A percentile compares a stretch with the other conserved stretches of the same genome.
Conservation (phyloP, 2,329 filamentous ascomycete genomes). For the Ceratocystis papillata region DNA sequence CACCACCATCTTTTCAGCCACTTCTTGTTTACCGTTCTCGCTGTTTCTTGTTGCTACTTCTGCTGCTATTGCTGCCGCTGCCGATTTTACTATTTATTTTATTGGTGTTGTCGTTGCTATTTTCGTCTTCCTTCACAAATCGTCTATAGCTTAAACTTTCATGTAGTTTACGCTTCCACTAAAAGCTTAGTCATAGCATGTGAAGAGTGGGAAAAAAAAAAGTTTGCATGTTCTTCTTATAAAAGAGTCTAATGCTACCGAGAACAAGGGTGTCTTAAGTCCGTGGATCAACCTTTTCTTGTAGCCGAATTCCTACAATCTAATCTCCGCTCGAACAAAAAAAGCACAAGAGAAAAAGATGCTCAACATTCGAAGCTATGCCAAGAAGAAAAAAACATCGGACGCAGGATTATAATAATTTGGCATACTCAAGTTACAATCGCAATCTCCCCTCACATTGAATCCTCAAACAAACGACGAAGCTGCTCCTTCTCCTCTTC, state of each 20-base stretch:
- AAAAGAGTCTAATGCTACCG: not conserved
- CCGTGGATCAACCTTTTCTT: not conserved
- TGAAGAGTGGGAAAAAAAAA: not conserved
- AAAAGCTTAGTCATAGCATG: not conserved
- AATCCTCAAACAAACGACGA: conserved; percentile 53
- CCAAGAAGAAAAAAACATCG: not conserved
- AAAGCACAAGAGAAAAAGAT: no score
- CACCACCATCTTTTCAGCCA: no score
- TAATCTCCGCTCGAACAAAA: no score
- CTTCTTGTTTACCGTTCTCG: no score
- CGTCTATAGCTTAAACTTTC: not conserved
- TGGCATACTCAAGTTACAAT: no score
- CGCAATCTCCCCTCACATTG: conserved; percentile 1
- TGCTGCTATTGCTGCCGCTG: no score
- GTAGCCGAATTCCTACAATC: not conserved
- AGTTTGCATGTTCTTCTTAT: not conserved
- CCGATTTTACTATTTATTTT: no score
- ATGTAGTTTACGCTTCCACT: not conserved
- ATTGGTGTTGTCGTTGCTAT: no score
- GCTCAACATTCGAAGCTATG: no score
- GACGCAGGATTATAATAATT: not conserved
- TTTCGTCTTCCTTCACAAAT: not conserved
- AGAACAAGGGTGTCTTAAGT: not conserved
- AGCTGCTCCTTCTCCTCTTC: conserved; percentile 62
- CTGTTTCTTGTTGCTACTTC: no score